Conservation (phyloP, 2,329 filamentous ascomycete species). For the Stagonosporopsis chrysanthemi region DNA sequence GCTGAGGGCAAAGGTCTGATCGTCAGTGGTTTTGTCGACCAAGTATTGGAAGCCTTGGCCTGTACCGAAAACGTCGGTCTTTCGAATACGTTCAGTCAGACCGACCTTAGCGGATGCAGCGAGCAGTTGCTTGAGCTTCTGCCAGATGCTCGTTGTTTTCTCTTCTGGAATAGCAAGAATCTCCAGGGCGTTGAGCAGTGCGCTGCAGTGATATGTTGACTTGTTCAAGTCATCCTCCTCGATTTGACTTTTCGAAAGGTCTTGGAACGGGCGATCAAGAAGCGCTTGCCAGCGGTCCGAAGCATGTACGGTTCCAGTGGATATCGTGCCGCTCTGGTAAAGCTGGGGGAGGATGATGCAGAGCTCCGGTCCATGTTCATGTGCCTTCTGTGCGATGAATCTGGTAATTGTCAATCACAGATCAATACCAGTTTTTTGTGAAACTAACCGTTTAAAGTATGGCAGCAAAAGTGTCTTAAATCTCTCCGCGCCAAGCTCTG, state of each 20-base stretch:
- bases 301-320: slow-evolving; percentile 27
- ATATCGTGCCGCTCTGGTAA: slow-evolving; percentile 31
- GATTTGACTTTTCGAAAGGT: slow-evolving; percentile 46
- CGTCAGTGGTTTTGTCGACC: slow-evolving; percentile 61
- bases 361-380: slow-evolving; percentile 41
- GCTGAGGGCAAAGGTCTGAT: slow-evolving; percentile 58
- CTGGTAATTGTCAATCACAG: slow-evolving; percentile 53
- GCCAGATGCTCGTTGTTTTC: slow-evolving; percentile 29
- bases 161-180: slow-evolving; percentile 32
- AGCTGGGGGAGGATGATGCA: slow-evolving; percentile 42
- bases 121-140: slow-evolving; percentile 34
- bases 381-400: slow-evolving; percentile 67
- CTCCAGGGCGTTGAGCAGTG: slow-evolving; percentile 36
- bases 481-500: slow-evolving; percentile 73
- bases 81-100: slow-evolving; percentile 1
- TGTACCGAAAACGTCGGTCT: slow-evolving; percentile 66
- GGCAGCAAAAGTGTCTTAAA: slow-evolving; percentile 82
- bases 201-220: slow-evolving; percentile 40
- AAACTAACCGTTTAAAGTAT: slow-evolving; percentile 75
- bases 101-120: slow-evolving; percentile 22
- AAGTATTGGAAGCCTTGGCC: slow-evolving; percentile 79
- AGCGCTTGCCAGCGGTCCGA: slow-evolving; percentile 40
- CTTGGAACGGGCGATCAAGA: slow-evolving; percentile 73
- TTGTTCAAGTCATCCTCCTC: slow-evolving; percentile 17
- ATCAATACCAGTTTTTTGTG: slow-evolving; percentile 1